phyloP scores from a whole-genome alignment of 1,284 basidiomycete genomes.

The Moniliophthora roreri region DNA sequence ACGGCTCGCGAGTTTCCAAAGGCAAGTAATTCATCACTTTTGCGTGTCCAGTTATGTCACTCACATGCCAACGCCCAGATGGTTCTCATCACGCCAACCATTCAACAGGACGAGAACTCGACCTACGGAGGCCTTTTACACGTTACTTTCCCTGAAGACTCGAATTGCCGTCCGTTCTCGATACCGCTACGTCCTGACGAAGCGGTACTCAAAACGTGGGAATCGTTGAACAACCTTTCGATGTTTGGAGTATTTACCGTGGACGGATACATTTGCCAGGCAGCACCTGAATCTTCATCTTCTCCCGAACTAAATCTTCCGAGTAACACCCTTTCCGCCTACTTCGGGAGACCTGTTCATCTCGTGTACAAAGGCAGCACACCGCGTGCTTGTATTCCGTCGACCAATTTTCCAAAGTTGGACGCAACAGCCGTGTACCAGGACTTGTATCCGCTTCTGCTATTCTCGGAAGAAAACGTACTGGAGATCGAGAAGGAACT shows the following conservation, averaged over 20 bases:
- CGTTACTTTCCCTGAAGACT: not conserved
- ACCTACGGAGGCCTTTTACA: not conserved
- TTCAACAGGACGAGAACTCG: not conserved
- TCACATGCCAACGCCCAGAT: not conserved
- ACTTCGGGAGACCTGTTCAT: slow-evolving; percentile 5
- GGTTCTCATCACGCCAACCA: slow-evolving; percentile 2
- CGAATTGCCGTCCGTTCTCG: not conserved
- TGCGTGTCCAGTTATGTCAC: not conserved
- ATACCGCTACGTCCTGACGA: not conserved
- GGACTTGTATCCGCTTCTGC: not conserved
- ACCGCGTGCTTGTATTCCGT: slow-evolving; percentile 1
- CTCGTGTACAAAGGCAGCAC: not conserved
- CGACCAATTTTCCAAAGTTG: not conserved
- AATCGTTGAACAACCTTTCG: not conserved
- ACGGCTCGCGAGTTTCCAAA: slow-evolving; percentile 5
- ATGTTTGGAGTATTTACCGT: not conserved
- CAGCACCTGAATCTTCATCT: not conserved
- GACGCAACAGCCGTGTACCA: not conserved
- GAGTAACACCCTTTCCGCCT: slow-evolving; percentile 2
- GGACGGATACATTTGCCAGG: slow-evolving; percentile 4
- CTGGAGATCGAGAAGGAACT: not conserved
- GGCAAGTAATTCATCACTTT: not conserved
- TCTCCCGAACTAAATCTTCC: not conserved
- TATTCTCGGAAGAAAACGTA: slow-evolving; percentile 2
- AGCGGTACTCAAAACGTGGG: not conserved